Evolutionary conservation across 257 asterid species (phyloP).

Genomic region (Forsythia viridissima): DNA sequence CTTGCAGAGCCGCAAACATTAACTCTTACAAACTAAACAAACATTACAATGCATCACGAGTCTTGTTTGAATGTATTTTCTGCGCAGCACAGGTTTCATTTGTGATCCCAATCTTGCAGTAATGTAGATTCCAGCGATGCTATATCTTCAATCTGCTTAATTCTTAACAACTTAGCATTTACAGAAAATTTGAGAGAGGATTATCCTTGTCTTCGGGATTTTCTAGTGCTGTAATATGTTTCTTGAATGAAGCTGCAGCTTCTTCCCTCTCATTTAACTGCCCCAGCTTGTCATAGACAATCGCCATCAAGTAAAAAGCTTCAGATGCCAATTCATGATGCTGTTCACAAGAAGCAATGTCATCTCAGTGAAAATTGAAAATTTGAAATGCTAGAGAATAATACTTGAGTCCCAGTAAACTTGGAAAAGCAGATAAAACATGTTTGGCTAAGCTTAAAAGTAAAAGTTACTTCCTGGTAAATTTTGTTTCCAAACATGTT

Average conservation of each 20-base stretch:
- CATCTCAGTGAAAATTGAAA: conserved; percentile 4
- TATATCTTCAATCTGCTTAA: not conserved
- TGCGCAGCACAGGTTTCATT: not conserved
- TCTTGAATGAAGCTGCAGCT: conserved; percentile 74
- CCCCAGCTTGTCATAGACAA: conserved; percentile 72
- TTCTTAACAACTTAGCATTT: not conserved
- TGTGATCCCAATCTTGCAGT: not conserved
- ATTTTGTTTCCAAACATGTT: not conserved
- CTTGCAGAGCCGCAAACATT: not conserved
- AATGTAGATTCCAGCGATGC: not conserved
- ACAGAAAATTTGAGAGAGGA: conserved; percentile 22
- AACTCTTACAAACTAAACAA: not conserved
- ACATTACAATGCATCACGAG: not conserved
- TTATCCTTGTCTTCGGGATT: conserved; percentile 51
- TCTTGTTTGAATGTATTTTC: not conserved
- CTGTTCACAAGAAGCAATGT: conserved; percentile 41
- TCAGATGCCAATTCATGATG: conserved; percentile 89
- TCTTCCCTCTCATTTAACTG: conserved; percentile 69
- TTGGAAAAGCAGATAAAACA: not conserved
- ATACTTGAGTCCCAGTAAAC: not conserved
- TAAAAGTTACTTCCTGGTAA: not conserved
- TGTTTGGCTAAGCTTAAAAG: not conserved
- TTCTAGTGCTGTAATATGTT: conserved; percentile 69
- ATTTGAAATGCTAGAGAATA: not conserved
- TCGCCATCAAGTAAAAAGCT: conserved; percentile 86